Percentiles rank a stretch among this genome's conserved stretches.
These are phyloP conservation scores for Rhizoclosmatium globosum DNA, from an alignment of 192 early-diverging fungal genomes.

Conservation along the genomic window DNA sequence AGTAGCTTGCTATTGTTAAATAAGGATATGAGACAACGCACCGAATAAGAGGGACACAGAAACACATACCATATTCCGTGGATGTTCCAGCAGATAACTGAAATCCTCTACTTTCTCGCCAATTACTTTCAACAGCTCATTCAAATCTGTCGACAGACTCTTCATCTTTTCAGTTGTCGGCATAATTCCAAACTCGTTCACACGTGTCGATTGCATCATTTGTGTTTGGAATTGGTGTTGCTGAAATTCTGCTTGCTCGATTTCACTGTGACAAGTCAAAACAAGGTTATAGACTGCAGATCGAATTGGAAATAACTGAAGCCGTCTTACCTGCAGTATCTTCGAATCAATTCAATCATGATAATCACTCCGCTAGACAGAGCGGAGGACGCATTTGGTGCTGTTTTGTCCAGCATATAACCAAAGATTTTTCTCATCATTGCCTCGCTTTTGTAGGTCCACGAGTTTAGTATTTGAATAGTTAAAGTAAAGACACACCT, in stretches of 20 bases:
- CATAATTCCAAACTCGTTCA: slow-evolving; percentile 32
- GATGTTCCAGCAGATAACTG: slow-evolving; percentile 75
- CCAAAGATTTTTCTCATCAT: slow-evolving; percentile 79
- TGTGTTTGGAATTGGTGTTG: slow-evolving; percentile 64
- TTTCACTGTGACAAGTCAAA: slow-evolving; percentile 51
- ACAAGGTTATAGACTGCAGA: background rate
- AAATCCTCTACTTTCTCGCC: slow-evolving; percentile 80
- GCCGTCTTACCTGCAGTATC: slow-evolving; percentile 83
- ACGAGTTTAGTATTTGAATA: background rate
- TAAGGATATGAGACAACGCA: background rate
- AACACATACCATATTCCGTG: slow-evolving; percentile 73
- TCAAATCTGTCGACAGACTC: slow-evolving; percentile 76
- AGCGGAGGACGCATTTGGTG: slow-evolving; percentile 84
- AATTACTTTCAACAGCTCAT: slow-evolving; percentile 90
- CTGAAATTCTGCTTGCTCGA: slow-evolving; percentile 67
- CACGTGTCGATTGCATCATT: slow-evolving; percentile 26
- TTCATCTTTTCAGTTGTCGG: slow-evolving; percentile 61
- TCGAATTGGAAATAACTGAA: background rate
- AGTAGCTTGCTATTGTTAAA: slow-evolving; percentile 54
- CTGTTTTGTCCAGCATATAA: slow-evolving; percentile 86
- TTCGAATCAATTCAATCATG: slow-evolving; percentile 96
- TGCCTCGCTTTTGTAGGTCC: slow-evolving; percentile 61
- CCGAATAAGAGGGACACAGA: slow-evolving; percentile 8
- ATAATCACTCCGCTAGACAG: slow-evolving; percentile 95
- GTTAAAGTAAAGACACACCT: slow-evolving; percentile 29